Evolutionary conservation across 192 early-diverging fungal species (phyloP).

Genomic region (Entrophospora sp.): DNA sequence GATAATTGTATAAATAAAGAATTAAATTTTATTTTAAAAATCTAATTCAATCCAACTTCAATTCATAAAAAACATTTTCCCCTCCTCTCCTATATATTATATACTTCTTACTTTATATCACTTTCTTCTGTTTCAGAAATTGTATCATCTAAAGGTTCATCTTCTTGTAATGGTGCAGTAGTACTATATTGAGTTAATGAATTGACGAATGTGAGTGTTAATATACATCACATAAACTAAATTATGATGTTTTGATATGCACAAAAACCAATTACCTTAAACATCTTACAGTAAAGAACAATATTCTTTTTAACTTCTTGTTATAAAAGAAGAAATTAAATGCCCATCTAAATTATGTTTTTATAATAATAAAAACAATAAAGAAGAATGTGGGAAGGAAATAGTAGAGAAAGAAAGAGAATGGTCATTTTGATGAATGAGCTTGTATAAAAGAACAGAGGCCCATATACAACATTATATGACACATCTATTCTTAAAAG

Average conservation of each 20-base stretch:
- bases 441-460: constrained; percentile 13
- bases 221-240: background rate
- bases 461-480: constrained; percentile 9
- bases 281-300: constrained; percentile 86
- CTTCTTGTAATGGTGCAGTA: constrained; percentile 47
- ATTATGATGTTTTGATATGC: background rate
- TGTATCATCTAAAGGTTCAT: constrained; percentile 33
- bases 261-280: constrained; percentile 58
- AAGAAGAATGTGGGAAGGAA: too few species aligned
- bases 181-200: constrained; percentile 26
- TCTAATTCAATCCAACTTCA: constrained; percentile 6
- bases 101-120: constrained; percentile 18
- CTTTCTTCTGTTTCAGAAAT: constrained; percentile 14
- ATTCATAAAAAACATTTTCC: too few species aligned
- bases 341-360: constrained; percentile 78
- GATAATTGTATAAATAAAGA: constrained; percentile 1
- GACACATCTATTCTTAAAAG: too few species aligned
- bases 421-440: constrained; percentile 1
- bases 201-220: background rate
- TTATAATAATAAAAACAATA: too few species aligned
- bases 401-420: background rate
- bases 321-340: constrained; percentile 99
- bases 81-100: too few species aligned
- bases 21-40: constrained; percentile 13
- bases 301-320: constrained; percentile 78